phyloP scores from a whole-genome alignment of 257 asterid species.

The Penstemon barbatus region DNA sequence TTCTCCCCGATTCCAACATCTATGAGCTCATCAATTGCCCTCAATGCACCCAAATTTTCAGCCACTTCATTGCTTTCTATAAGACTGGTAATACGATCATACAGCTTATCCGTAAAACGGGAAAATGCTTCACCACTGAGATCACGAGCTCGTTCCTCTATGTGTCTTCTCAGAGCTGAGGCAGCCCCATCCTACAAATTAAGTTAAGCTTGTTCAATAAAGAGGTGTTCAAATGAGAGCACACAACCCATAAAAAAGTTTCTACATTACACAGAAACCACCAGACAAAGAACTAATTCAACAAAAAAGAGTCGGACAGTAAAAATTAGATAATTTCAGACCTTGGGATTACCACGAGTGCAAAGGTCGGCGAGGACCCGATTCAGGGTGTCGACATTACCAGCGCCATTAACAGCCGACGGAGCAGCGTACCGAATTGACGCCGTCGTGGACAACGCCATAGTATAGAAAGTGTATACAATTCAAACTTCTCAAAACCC shows the following conservation, averaged over 20 bases:
- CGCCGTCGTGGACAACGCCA: constrained; percentile 55
- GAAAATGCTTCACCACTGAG: constrained; percentile 82
- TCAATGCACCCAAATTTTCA: constrained; percentile 90
- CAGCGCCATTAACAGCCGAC: constrained; percentile 56
- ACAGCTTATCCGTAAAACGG: constrained; percentile 88
- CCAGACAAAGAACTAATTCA: neutral
- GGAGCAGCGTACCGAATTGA: constrained; percentile 65
- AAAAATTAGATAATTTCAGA: constrained; percentile 15
- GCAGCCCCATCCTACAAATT: constrained; percentile 79
- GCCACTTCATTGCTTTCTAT: constrained; percentile 84
- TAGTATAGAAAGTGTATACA: constrained; percentile 24
- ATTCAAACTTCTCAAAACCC: constrained; percentile 43
- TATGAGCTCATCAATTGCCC: constrained; percentile 95
- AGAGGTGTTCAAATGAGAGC: neutral
- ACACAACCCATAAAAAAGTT: constrained; percentile 3
- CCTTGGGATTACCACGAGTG: constrained; percentile 72
- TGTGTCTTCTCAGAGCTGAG: constrained; percentile 67
- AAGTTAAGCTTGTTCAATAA: constrained; percentile 19
- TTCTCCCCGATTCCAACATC: constrained; percentile 87
- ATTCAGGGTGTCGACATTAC: constrained; percentile 68
- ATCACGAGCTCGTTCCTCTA: constrained; percentile 91
- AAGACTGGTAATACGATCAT: constrained; percentile 74
- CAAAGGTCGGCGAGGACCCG: constrained; percentile 72
- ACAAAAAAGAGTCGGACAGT: neutral
- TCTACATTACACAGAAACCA: constrained; percentile 10